Base-by-base conservation (phyloP, 495 filamentous ascomycete species). In the Hypoxylon lenormandii region DNA sequence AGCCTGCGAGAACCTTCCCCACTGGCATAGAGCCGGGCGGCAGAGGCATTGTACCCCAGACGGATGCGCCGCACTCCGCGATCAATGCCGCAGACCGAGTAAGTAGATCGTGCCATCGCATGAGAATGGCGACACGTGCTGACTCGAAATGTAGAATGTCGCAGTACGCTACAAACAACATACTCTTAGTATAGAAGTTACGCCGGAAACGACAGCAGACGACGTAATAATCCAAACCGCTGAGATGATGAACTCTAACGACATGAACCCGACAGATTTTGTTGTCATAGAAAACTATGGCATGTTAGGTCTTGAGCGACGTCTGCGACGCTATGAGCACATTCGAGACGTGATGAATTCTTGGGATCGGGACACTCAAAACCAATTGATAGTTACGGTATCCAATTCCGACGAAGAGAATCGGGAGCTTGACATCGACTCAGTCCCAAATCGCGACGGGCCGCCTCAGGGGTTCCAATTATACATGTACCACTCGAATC, bases 321-420 rank as follows among this genome's bases (percentile, higher is more conserved):
- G 91, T 3, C 76, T 98, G 21, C 91, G 95, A 11, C 88, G 86
- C 6, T 97, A 97, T 75, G 95, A 98, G 79, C 87, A 86, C 63
- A 83, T 98, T 22, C 86, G 93, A 36, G 92, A 97, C 76, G 86
- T 97, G 22, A 83, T 97, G 84, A 96, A 94, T 75, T 95, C 93
- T 3, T 98, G 95, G 95, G 88, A 94, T 33, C 78, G 82, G 13
- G 93, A 96, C 74, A 80, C 82, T 0, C 85, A 91, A 65, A 94
- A 95, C 73, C 77, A 80, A 0, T 80, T 97, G 15, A 73, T 90
- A 13, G 77, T 97, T 16, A 37, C 56, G 15, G 43, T 75, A 11
- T 64, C 70, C 12, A 78, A 81, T 60, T 72, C 77, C 1, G 67
- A 74, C 23, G 66, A 78, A 16, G 68, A 74, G 10, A 73, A 80